Base-by-base conservation (phyloP, 1,284 basidiomycete genomes). In the Fomitopsis pinicola region DNA sequence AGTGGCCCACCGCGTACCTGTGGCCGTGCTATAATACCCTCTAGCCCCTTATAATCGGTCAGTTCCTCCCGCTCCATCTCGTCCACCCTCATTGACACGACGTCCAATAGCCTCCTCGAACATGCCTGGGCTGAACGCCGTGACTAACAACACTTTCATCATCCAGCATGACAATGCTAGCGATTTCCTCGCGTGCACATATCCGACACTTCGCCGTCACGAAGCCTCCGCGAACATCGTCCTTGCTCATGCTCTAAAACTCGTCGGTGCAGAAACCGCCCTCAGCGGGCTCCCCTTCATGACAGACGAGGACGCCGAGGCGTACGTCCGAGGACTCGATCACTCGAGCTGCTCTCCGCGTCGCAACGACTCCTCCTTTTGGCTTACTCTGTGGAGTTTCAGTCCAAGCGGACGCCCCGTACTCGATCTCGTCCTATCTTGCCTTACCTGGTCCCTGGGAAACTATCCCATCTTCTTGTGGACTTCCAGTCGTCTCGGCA, bases 401-500 rank as follows among this genome's bases (percentile, higher is more conserved):
- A 68, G 74, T 17, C 62, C 69, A 14, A 70, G 70, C 28, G 58
- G 62, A 12, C 61, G 66, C 28, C 75, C 76, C 15, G 73, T 72
- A 14, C 75, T 84, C 55, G 80, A 83, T 44, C 67, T 83, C 50
- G 76, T 80, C 45, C 60, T 85, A 55, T 74, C 83, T n/a, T 84
- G 81, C 64, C 74, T 80, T 59, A 72, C 69, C 58, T 78, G 74
- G 64, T 74, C 73, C 14, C 66, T 78, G 44, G 79, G 82, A 58
- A 73, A 80, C 42, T 77, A 82, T 61, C 83, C 83, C 33, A 76
- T 84, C 61, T 85, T 85, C 69, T 65, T 85, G 30, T 84, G 82
- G 80, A 75, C 79, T 9, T 71, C 78, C 15, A 70, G 71, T 48
- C 68, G 60, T 54, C 65, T 67, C 12, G 67, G 68, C 50, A 59